Evolutionary conservation across 305 asterid species (phyloP).

Genomic region (Plantago lanceolata): DNA sequence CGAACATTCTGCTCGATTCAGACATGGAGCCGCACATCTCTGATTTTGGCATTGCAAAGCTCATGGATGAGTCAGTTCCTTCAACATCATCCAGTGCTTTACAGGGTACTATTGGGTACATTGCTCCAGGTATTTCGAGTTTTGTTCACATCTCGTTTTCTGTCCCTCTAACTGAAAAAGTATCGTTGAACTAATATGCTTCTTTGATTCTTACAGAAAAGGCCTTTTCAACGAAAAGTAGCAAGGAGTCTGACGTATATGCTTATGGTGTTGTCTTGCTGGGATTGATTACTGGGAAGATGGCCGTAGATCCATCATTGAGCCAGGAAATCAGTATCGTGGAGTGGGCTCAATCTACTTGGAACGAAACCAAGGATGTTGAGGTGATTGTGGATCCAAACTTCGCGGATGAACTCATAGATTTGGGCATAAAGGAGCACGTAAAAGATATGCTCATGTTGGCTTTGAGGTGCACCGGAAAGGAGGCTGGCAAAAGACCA

Average conservation of each 20-base stretch:
- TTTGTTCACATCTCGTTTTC: not conserved
- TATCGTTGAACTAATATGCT: not conserved
- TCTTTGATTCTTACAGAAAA: slow-evolving; percentile 42
- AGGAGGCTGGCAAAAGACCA: slow-evolving; percentile 56
- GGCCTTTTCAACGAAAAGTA: slow-evolving; percentile 51
- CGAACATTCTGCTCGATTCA: slow-evolving; percentile 70
- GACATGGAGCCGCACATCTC: slow-evolving; percentile 82
- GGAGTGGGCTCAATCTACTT: slow-evolving; percentile 46
- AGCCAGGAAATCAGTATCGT: slow-evolving; percentile 47
- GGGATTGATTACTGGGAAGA: slow-evolving; percentile 70
- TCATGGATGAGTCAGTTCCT: slow-evolving; percentile 57
- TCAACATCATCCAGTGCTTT: slow-evolving; percentile 37
- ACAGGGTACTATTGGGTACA: slow-evolving; percentile 73
- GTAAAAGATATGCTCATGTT: slow-evolving; percentile 43
- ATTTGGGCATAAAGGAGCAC: slow-evolving; percentile 48
- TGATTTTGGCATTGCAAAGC: slow-evolving; percentile 86
- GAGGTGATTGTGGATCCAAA: slow-evolving; percentile 47
- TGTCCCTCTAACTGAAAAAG: not conserved
- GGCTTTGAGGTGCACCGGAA: slow-evolving; percentile 70
- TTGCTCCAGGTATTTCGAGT: slow-evolving; percentile 79
- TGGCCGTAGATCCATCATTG: slow-evolving; percentile 48
- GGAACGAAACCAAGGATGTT: slow-evolving; percentile 43
- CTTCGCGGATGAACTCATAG: slow-evolving; percentile 52
- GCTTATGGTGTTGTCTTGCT: slow-evolving; percentile 75
- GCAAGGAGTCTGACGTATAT: slow-evolving; percentile 74